Evolutionary conservation across 2,329 filamentous ascomycete genomes (phyloP), one percentile per base, ranked within the genome.

Genomic region (Xenoacremonium recifei): DNA sequence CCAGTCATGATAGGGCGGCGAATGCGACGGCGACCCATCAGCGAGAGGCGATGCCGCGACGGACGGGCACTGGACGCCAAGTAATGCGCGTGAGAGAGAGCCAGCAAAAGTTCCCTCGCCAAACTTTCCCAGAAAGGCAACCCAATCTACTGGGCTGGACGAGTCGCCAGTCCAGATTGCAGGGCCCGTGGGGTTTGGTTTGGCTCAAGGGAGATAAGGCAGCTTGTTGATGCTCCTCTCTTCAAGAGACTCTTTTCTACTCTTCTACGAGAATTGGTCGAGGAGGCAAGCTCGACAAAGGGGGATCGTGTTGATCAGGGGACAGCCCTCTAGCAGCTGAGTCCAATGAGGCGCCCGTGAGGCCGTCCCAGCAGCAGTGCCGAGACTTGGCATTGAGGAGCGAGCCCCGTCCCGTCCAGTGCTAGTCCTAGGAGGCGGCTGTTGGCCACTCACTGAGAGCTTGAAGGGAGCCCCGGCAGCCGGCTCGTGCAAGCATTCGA

Each of bases 61-160:
- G 42, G 41, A 43, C 47, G 42, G 32, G 48, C 44, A 49, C 34
- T 40, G 56, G 50, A 55, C 48, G 59, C 56, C 64, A 64, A 65
- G 63, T 55, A 56, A 60, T 59, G 53, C 50, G 60, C 52, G 57
- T 55, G 56, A 57, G 57, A 57, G 60, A 57, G 50, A 55, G 57
- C 57, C 57, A 61, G 63, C 65, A 67, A 67, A 67, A 68, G 65
- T 67, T 63, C 63, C 64, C 49, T 66, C 57, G 63, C 58, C 57
- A 60, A 65, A 55, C 37, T 61, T 63, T 53, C 61, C 60, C 40
- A 53, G 55, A 59, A 59, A 52, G 65, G 62, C 55, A 65, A 63
- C 54, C 62, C 53, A 60, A 60, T 57, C 55, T 59, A 45, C 51
- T 50, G 50, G 57, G n/a, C 51, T 54, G 31, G 44, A 50, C 40